A percentile compares a stretch with the other conserved stretches of the same genome.
phyloP scores from a whole-genome alignment of 1,139 yeast species.

The Protomyces macrosporus region DNA sequence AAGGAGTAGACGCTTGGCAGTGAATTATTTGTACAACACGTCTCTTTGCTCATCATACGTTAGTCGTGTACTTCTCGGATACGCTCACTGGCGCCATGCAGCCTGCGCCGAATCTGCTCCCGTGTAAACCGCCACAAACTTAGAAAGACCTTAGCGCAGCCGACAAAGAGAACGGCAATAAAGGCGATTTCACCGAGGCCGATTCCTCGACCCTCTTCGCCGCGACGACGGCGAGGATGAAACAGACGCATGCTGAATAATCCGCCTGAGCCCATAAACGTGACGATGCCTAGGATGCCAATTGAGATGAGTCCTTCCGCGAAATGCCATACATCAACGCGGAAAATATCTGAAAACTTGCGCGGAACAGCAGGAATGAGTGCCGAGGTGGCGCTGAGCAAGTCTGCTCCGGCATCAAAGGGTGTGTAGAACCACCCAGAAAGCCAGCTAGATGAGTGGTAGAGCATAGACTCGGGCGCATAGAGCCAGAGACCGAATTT shows the following conservation, averaged over 20 bases:
- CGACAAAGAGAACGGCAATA: slow-evolving; percentile 10
- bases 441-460: slow-evolving; percentile 3
- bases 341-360: slow-evolving; percentile 9
- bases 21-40: neutral
- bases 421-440: slow-evolving; percentile 23
- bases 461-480: slow-evolving; percentile 1
- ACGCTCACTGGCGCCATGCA: slow-evolving; percentile 9
- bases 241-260: slow-evolving; percentile 19
- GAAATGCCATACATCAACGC: slow-evolving; percentile 19
- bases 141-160: slow-evolving; percentile 4
- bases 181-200: slow-evolving; percentile 14
- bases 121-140: slow-evolving; percentile 12
- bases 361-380: slow-evolving; percentile 13
- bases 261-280: slow-evolving; percentile 21
- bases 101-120: neutral
- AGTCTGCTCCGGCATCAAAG: slow-evolving; percentile 16
- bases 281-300: slow-evolving; percentile 16
- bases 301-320: slow-evolving; percentile 15
- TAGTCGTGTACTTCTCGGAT: slow-evolving; percentile 12
- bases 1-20: neutral
- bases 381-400: slow-evolving; percentile 13
- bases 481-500: slow-evolving; percentile 15
- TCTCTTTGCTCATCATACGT: neutral
- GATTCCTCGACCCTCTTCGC: neutral
- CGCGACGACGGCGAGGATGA: slow-evolving; percentile 9